Base-by-base conservation (phyloP, 306 rosid genomes). In the Spatholobus suberectus region DNA sequence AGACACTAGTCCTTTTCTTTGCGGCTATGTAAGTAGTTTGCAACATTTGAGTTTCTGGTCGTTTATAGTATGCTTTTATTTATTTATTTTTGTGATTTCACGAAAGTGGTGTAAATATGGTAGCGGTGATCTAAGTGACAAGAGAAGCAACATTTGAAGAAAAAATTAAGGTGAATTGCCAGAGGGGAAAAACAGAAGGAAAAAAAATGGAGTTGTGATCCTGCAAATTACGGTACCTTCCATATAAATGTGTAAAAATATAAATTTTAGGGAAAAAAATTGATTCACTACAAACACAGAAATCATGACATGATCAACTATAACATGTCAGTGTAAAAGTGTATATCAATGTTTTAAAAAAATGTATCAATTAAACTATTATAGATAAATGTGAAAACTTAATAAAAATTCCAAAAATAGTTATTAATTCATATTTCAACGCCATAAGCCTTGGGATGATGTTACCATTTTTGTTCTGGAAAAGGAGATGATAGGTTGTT, bases 401-500 rank as follows among this genome's bases (percentile, higher is more conserved):
- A 9, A 35, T 26, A 26, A 18, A n/a, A 52, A 26, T 26, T 70
- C 32, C 29, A 71, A 43, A 69, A 23, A 12, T 13, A 62, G 57
- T 59, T 20, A 79, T 11, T n/a, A 7, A 49, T 63, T 81, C 27
- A 38, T 35, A 62, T 44, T 54, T 37, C 67, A 59, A 70, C 24
- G 34, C 17, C 70, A n/a, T 6, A 41, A 24, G 14, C 34, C 51
- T 83, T 55, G 35, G 12, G 14, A 51, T 6, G 74, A 38, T 26
- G 27, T 38, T 27, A 43, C 17, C 68, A 69, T 24, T 12, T 26
- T 54, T 44, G n/a, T 71, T 24, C 15, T 18, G 47, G 69, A 23
- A 67, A 77, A 59, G 6, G 79, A 7, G n/a, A n/a, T n/a, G n/a
- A n/a, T n/a, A 24, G 51, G 69, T 37, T 35, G 78, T 11, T 69